Evolutionary conservation across 768 basidiomycete species (phyloP).

Genomic region (Lyophyllum semitale): DNA sequence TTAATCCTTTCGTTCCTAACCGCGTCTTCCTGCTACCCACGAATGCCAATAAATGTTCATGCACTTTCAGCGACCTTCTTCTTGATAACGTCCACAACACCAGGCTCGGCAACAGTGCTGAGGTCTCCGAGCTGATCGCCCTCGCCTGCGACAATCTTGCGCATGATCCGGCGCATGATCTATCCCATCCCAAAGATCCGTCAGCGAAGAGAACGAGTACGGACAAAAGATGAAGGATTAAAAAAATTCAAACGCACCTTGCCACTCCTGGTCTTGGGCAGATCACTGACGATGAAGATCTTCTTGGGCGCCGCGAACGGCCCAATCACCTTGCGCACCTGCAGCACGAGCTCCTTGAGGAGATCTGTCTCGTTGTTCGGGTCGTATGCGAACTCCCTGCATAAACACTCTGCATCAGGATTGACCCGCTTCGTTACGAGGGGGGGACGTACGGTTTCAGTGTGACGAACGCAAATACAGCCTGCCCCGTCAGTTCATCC

Average conservation of each 20-base stretch:
- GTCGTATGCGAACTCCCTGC: slow-evolving; percentile 74
- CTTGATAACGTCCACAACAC: slow-evolving; percentile 84
- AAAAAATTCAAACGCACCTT: slow-evolving; percentile 56
- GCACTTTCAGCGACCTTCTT: slow-evolving; percentile 60
- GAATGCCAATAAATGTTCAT: not conserved
- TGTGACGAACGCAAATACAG: slow-evolving; percentile 92
- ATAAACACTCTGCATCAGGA: too few species aligned
- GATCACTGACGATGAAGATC: slow-evolving; percentile 77
- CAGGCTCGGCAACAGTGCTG: slow-evolving; percentile 89
- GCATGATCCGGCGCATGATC: slow-evolving; percentile 95
- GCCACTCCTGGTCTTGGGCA: slow-evolving; percentile 94
- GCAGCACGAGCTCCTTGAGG: slow-evolving; percentile 86
- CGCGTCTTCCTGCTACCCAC: not conserved
- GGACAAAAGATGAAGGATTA: not conserved
- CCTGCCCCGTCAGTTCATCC: slow-evolving; percentile 90
- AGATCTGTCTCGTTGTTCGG: slow-evolving; percentile 67
- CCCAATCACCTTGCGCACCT: slow-evolving; percentile 97
- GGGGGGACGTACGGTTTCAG: slow-evolving; percentile 79
- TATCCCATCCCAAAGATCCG: slow-evolving; percentile 17
- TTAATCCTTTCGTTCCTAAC: not conserved
- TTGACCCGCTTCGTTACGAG: too few species aligned
- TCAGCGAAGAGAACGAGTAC: not conserved
- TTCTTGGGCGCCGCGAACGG: slow-evolving; percentile 98
- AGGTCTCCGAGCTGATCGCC: slow-evolving; percentile 95
- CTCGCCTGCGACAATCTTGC: slow-evolving; percentile 94